Evolutionary conservation across 2,329 filamentous ascomycete genomes (phyloP).

Genomic region (Ophiostoma novo-ulmi): DNA sequence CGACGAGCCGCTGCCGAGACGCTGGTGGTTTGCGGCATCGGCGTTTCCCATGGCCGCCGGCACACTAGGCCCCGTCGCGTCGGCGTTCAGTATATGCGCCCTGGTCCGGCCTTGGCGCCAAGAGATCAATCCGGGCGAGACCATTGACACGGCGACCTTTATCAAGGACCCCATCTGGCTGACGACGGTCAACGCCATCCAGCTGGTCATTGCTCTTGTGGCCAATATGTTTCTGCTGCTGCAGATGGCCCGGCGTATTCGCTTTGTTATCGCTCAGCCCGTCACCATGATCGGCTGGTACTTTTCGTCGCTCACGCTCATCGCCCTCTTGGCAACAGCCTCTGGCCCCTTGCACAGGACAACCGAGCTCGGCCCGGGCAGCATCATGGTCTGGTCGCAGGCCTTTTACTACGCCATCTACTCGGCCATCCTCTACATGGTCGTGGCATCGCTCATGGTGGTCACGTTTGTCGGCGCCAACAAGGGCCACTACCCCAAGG

Average conservation of each 20-base stretch:
- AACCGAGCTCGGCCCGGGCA: conserved; percentile 33
- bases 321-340: conserved; percentile 62
- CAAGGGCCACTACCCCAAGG: conserved; percentile 63
- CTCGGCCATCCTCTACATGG: conserved; percentile 71
- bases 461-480: conserved; percentile 75
- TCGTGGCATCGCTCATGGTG: conserved; percentile 70
- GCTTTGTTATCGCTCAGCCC: conserved; percentile 77
- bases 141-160: conserved; percentile 46
- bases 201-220: conserved; percentile 67
- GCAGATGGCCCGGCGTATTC: conserved; percentile 76
- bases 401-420: conserved; percentile 84
- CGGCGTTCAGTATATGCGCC: conserved; percentile 80
- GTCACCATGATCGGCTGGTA: conserved; percentile 79
- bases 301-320: conserved; percentile 58
- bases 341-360: conserved; percentile 47
- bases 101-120: conserved; percentile 76
- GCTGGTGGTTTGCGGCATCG: conserved; percentile 60
- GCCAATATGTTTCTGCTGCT: conserved; percentile 79
- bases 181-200: conserved; percentile 68
- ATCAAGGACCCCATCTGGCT: conserved; percentile 66
- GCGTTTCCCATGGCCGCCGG: conserved; percentile 75
- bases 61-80: conserved; percentile 79
- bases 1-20: conserved; percentile 36
- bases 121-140: conserved; percentile 43
- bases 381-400: conserved; percentile 63